Base-by-base conservation (phyloP, 768 basidiomycete genomes). In the Mycena vitilis region DNA sequence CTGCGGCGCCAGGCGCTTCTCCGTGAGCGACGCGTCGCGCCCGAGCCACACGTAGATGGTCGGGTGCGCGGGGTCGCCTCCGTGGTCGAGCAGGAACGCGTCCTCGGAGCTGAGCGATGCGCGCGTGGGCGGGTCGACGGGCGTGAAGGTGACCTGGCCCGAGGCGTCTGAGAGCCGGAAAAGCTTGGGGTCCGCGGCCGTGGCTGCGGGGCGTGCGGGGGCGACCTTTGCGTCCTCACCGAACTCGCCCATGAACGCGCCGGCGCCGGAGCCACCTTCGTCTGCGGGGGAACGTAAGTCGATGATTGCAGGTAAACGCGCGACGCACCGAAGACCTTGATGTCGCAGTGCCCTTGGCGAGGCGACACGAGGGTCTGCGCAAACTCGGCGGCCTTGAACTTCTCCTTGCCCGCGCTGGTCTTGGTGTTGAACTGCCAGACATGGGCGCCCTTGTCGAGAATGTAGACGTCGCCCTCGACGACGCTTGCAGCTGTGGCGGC, bases 21-120 rank as follows among this genome's bases (percentile, higher is more conserved):
- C 87, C 25, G 77, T 80, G 64, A 84, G 73, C 36, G 85, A 84
- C 37, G 87, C 83, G 5, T 79, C 73, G 10, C 77, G 81, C 6
- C 89, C 89, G 25, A 91, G 78, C 89, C 89, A 91, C 25, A 88
- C 80, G 69, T 87, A 90, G 40, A 90, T 75, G 3, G 83, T 82
- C 5, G 86, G 85, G 52, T 78, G 73, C 1, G 73, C 66, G 1
- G 73, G 44, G 57, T 80, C 76, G 16, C 73, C 60, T 34, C 83
- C 80, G 65, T 81, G 75, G 73, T 88, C 88, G 40, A 90, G 71
- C 23, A 90, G 74, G 76, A 86, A 89, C 4, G 83, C 84, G 69
- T 87, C 88, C 15, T 80, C 72, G 10, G 88, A 83, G 13, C 79
- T 80, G 42, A 90, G 81, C 11, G 82, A 79, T 1, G 73, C 73